These are phyloP conservation scores for Sporisorium iseilematis-ciliati DNA, from an alignment of 1,284 basidiomycete genomes.

Conservation along the genomic window DNA sequence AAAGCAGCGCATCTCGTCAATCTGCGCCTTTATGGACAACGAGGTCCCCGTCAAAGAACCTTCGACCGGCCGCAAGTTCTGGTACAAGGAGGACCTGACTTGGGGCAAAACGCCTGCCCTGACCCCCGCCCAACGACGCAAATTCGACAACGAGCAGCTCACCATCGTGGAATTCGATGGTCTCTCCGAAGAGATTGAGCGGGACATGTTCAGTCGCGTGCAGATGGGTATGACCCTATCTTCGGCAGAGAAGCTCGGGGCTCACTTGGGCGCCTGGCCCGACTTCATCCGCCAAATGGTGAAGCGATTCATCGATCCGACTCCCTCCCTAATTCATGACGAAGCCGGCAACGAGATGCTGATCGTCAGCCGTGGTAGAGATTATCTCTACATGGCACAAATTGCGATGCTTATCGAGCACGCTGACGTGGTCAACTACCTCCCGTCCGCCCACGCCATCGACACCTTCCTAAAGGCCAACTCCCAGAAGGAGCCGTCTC, in stretches of 20 bases:
- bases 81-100: constrained; percentile 41
- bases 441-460: constrained; percentile 33
- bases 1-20: constrained; percentile 57
- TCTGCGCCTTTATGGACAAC: constrained; percentile 49
- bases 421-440: constrained; percentile 2
- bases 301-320: constrained; percentile 48
- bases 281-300: constrained; percentile 54
- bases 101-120: constrained; percentile 30
- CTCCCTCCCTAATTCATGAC: constrained; percentile 38
- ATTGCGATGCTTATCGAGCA: constrained; percentile 48
- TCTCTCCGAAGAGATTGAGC: constrained; percentile 46
- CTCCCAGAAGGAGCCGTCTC: constrained; percentile 15
- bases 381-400: constrained; percentile 50
- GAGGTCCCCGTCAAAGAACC: constrained; percentile 49
- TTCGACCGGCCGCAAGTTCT: constrained; percentile 29
- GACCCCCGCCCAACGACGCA: constrained; percentile 34
- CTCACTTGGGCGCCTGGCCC: constrained; percentile 45
- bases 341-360: constrained; percentile 29
- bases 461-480: constrained; percentile 40
- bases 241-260: constrained; percentile 57
- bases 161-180: constrained; percentile 48
- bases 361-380: constrained; percentile 41
- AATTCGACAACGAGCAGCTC: constrained; percentile 55
- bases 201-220: constrained; percentile 59
- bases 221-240: constrained; percentile 61